Conservation (phyloP, 495 filamentous ascomycete species). For the Talaromyces stipitatus region DNA sequence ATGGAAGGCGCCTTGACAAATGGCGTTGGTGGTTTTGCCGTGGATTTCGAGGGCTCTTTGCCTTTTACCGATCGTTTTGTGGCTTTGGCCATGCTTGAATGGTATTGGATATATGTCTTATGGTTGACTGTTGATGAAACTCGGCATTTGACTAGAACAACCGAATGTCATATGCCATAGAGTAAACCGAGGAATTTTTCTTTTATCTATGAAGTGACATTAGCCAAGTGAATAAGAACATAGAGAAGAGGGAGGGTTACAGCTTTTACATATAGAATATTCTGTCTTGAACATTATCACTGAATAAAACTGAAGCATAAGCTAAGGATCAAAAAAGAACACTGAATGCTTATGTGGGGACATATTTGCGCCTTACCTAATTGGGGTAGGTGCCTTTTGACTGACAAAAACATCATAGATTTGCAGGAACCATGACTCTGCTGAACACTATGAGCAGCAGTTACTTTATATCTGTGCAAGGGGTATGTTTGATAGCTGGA, state of each 20-base stretch:
- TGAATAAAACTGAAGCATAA: background rate
- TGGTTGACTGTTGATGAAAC: background rate
- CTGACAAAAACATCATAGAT: background rate
- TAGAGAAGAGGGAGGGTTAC: background rate
- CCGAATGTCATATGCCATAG: background rate
- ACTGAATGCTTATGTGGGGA: background rate
- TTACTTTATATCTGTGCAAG: background rate
- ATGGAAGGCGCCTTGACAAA: slow-evolving; percentile 53
- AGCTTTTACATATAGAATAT: background rate
- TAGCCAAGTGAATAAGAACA: background rate
- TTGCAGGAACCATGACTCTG: background rate
- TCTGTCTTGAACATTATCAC: background rate
- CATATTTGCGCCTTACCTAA: background rate
- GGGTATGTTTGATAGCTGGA: background rate
- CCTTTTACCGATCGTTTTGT: slow-evolving; percentile 18
- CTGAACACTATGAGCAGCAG: background rate
- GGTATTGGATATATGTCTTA: slow-evolving; percentile 1
- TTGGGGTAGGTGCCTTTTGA: background rate
- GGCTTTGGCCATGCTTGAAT: slow-evolving; percentile 31
- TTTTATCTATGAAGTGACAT: background rate
- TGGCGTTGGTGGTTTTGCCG: slow-evolving; percentile 43
- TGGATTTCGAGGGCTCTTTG: slow-evolving; percentile 6
- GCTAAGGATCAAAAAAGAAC: too few relatives aligned
- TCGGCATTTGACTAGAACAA: background rate
- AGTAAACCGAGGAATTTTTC: background rate